Conservation (phyloP, 1,284 basidiomycete species). For the Grifola frondosa region DNA sequence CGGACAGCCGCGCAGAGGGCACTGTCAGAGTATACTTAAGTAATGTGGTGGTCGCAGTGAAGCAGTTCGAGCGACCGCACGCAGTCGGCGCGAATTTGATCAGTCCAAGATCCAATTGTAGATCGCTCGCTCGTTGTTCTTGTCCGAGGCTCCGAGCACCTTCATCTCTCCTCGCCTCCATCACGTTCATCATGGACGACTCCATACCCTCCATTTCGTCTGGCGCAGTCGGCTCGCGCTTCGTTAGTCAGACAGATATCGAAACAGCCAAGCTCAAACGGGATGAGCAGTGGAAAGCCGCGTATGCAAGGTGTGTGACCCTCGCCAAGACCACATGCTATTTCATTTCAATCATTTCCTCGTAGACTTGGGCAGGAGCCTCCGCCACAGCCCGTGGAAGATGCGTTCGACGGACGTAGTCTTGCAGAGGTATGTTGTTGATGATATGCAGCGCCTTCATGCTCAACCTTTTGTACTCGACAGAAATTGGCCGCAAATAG, state of each 20-base stretch:
- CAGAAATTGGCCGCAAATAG: conserved; percentile 83
- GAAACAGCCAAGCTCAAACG: conserved; percentile 74
- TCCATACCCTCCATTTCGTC: conserved; percentile 65
- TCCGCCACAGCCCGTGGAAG: conserved; percentile 72
- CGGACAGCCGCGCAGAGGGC: conserved; percentile 1
- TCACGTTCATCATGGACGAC: conserved; percentile 33
- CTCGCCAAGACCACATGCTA: conserved; percentile 1
- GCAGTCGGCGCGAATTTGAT: too few species aligned
- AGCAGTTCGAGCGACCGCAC: too few species aligned
- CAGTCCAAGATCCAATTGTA: too few species aligned
- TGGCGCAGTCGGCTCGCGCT: conserved; percentile 71
- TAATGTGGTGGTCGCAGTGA: neutral
- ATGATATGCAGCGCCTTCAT: conserved; percentile 39
- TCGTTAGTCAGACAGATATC: conserved; percentile 77
- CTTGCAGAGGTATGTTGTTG: conserved; percentile 77
- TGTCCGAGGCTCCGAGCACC: neutral
- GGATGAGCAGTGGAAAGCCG: conserved; percentile 90
- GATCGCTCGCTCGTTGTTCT: neutral
- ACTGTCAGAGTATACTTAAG: conserved; percentile 7
- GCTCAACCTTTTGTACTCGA: conserved; percentile 17
- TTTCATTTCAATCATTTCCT: conserved; percentile 8
- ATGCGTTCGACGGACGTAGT: conserved; percentile 83
- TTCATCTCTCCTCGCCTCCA: conserved; percentile 1
- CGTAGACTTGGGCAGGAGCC: conserved; percentile 83
- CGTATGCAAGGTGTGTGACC: conserved; percentile 73